Conservation (phyloP, 108 stramenopile genomes). For the Conticribra guillardii region DNA sequence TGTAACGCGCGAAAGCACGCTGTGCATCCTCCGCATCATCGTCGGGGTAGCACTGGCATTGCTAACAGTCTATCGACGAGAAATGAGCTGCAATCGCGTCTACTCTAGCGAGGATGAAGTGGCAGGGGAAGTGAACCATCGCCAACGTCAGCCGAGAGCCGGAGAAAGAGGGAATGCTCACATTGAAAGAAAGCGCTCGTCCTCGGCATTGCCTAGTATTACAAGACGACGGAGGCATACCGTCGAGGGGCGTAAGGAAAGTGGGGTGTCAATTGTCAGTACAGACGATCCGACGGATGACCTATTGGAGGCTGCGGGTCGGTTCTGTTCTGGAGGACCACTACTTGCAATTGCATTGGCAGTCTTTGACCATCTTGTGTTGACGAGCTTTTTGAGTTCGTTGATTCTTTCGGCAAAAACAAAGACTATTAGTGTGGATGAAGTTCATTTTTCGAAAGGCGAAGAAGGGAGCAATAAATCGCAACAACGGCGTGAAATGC, state of each 20-base stretch:
- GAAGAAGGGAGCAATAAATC: neutral
- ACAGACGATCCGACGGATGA: conserved; percentile 63
- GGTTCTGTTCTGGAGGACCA: conserved; percentile 50
- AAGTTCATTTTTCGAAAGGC: neutral
- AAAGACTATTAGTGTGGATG: conserved; percentile 1
- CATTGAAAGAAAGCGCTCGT: conserved; percentile 6
- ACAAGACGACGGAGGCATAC: too few relatives aligned
- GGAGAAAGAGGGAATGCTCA: neutral
- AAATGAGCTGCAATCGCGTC: conserved; percentile 85
- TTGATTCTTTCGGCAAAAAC: conserved; percentile 6
- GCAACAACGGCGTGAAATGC: too few relatives aligned
- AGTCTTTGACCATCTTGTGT: conserved; percentile 38
- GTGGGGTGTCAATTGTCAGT: conserved; percentile 15
- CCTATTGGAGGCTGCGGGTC: conserved; percentile 68
- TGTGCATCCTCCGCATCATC: conserved; percentile 39
- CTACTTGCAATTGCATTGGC: conserved; percentile 40
- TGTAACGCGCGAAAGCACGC: too few relatives aligned
- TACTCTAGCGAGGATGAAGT: conserved; percentile 60
- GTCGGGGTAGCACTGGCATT: conserved; percentile 37
- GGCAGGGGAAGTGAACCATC: conserved; percentile 10
- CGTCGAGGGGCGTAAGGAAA: too few relatives aligned
- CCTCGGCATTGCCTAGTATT: too few relatives aligned
- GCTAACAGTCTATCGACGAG: conserved; percentile 75
- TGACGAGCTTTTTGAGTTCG: conserved; percentile 17
- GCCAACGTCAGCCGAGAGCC: conserved; percentile 19